phyloP scores from a whole-genome alignment of 257 asterid genomes.

The Capsicum rhomboideum region DNA sequence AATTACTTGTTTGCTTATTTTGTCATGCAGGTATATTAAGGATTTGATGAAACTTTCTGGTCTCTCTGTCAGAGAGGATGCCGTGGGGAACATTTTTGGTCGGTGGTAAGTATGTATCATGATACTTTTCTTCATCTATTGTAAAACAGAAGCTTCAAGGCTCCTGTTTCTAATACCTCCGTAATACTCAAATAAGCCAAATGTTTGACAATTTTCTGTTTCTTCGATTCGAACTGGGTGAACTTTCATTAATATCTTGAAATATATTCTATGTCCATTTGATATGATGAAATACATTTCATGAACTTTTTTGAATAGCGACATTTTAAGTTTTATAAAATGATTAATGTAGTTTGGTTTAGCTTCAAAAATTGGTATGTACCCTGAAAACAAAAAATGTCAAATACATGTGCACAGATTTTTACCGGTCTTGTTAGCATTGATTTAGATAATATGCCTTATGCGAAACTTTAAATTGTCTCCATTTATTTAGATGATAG shows the following conservation, averaged over 20 bases:
- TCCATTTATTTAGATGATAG: background rate
- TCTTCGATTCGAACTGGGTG: background rate
- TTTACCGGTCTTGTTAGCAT: background rate
- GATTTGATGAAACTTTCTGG: slow-evolving; percentile 64
- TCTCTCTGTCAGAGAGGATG: slow-evolving; percentile 81
- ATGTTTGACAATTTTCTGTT: background rate
- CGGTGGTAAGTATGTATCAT: slow-evolving; percentile 53
- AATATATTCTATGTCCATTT: background rate
- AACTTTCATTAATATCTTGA: background rate
- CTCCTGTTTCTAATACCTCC: background rate
- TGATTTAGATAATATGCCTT: background rate
- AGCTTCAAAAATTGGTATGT: background rate
- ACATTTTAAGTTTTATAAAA: background rate
- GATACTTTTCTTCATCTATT: background rate
- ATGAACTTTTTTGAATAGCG: background rate
- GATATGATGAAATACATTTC: background rate
- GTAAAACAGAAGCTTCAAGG: too few relatives aligned
- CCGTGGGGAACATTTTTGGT: slow-evolving; percentile 89
- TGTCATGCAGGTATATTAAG: slow-evolving; percentile 61
- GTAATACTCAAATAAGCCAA: background rate
- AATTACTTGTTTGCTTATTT: background rate
- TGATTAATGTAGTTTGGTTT: background rate
- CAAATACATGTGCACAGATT: background rate
- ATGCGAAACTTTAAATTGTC: background rate
- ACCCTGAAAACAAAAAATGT: background rate